A percentile compares a stretch with the other conserved stretches of the same genome.
Conservation (phyloP, 1,284 basidiomycete genomes). For the Ustilago vetiveriae region DNA sequence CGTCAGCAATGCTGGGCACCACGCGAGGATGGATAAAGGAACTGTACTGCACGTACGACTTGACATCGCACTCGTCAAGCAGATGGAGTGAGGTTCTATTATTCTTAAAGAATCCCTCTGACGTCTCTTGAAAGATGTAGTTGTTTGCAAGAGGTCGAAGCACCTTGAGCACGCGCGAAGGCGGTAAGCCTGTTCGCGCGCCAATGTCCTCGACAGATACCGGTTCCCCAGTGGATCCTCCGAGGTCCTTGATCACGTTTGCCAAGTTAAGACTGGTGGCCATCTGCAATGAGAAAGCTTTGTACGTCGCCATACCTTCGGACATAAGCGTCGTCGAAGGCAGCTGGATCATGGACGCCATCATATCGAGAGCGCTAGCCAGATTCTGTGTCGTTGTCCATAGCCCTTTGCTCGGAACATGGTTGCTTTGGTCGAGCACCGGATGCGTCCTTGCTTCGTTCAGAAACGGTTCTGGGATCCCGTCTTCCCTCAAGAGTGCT, state of each 20-base stretch:
- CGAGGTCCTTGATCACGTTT: conserved; percentile 24
- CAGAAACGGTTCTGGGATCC: conserved; percentile 19
- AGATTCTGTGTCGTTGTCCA: conserved; percentile 9
- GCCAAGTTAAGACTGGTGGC: conserved; percentile 24
- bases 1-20: conserved; percentile 12
- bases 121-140: conserved; percentile 27
- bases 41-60: conserved; percentile 22
- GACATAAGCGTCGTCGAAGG: conserved; percentile 15
- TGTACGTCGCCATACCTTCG: conserved; percentile 21
- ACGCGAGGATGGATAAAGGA: conserved; percentile 11
- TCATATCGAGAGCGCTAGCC: conserved; percentile 30
- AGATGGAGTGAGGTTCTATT: conserved; percentile 28
- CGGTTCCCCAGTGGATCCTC: conserved; percentile 3
- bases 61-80: conserved; percentile 17
- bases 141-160: conserved; percentile 29
- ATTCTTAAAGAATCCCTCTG: conserved; percentile 27
- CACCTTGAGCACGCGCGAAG: conserved; percentile 17
- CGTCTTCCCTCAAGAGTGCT: conserved; percentile 5
- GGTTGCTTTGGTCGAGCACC: conserved; percentile 10
- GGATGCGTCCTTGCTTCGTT: conserved; percentile 19
- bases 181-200: conserved; percentile 6
- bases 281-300: conserved; percentile 23
- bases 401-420: conserved; percentile 13
- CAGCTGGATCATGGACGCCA: conserved; percentile 23
- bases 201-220: conserved; percentile 20